Base-by-base conservation (phyloP, 306 rosid species). In the Rosa rugosa region DNA sequence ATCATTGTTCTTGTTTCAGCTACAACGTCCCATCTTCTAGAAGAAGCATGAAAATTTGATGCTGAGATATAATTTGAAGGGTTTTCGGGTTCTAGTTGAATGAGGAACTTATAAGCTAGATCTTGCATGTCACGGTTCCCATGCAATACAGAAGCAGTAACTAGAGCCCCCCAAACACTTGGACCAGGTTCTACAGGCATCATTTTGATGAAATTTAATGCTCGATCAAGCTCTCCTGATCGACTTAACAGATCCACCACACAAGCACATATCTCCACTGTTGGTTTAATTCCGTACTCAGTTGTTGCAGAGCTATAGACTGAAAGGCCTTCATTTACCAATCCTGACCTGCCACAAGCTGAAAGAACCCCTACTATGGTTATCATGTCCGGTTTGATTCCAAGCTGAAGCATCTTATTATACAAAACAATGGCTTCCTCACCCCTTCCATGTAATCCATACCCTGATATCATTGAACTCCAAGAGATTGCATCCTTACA, bases 131-230 rank as follows among this genome's bases (percentile, higher is more conserved):
- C 81, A 41, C 81, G 75, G 74, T 90, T 88, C 75, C 90, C 93
- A 73, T 89, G 91, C 78, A 83, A 83, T 27, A 85, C 25, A 60
- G 96, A 89, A 73, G 93, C 91, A 78, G 86, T 75, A 69, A 88
- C 84, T 80, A 90, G 89, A 45, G 97, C 87, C 17, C 97, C 97
- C 98, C 97, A 94, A 70, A 89, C 87, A 80, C 97, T 86, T 62
- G 94, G 90, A 71, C 92, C 82, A 0, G 94, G 91, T 82, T 85
- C 82, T 46, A 84, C 59, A 16, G 87, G 86, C 96, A 94, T 94
- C 27, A 66, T 69, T 77, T 78, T 64, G 53, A 89, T 89, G 82
- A 94, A 94, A 40, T 84, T 69, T 14, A 89, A 76, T 42, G 93
- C 94, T 81, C 59, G 82, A 78, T 89, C 80, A n/a, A 92, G 93